phyloP scores from a whole-genome alignment of 305 asterid genomes.

The Fraxinus baroniana region DNA sequence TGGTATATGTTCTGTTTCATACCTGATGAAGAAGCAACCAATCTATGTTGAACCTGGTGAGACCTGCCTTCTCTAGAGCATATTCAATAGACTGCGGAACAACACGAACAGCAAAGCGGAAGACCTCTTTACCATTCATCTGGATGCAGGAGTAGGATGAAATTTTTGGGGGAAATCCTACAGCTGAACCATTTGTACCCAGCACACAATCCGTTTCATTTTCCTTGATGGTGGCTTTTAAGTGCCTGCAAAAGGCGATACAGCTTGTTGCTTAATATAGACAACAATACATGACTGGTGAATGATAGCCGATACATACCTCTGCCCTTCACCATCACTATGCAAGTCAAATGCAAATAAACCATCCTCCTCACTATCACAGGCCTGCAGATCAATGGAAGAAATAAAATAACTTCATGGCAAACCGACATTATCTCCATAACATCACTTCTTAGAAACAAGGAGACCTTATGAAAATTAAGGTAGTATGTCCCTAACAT shows the following conservation, averaged over 20 bases:
- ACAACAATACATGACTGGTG: neutral
- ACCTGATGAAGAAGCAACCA: conserved; percentile 95
- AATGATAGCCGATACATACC: conserved; percentile 33
- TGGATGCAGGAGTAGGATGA: conserved; percentile 65
- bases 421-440: neutral
- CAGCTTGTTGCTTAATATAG: conserved; percentile 4
- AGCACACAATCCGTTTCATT: conserved; percentile 38
- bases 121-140: conserved; percentile 90
- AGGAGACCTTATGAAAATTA: neutral
- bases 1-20: conserved; percentile 11
- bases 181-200: conserved; percentile 64
- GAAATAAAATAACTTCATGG: neutral
- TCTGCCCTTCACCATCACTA: conserved; percentile 83
- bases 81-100: conserved; percentile 79
- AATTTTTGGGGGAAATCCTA: conserved; percentile 49
- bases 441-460: neutral
- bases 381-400: conserved; percentile 49
- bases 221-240: conserved; percentile 53
- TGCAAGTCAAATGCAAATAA: conserved; percentile 75
- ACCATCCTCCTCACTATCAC: conserved; percentile 76
- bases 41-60: conserved; percentile 55
- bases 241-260: conserved; percentile 47
- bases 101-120: conserved; percentile 72
- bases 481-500: neutral
- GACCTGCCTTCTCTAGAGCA: conserved; percentile 67